phyloP scores from a whole-genome alignment of 2,329 filamentous ascomycete genomes.

The Xylaria hypoxylon region DNA sequence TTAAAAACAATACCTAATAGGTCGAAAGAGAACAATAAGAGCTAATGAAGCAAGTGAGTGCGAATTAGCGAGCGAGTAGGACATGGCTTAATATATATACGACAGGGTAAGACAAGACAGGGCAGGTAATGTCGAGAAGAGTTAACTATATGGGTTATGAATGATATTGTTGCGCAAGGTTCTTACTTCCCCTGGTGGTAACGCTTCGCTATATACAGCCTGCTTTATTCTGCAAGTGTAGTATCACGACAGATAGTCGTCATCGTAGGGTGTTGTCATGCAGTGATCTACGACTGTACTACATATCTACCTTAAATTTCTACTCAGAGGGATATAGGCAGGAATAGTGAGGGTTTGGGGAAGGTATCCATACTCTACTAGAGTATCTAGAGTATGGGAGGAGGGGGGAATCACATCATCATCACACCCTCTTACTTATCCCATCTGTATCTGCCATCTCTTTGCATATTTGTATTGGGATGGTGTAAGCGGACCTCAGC shows the following conservation, averaged over 20 bases:
- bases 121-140: background rate
- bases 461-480: background rate
- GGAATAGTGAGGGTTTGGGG: slow-evolving; percentile 4
- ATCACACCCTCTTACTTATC: background rate
- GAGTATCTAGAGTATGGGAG: too few relatives aligned
- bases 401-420: background rate
- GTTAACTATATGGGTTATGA: too few relatives aligned
- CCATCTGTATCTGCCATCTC: background rate
- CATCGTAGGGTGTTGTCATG: background rate
- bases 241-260: too few relatives aligned
- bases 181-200: too few relatives aligned
- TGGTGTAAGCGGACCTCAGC: background rate
- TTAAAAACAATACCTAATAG: background rate
- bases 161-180: too few relatives aligned
- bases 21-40: background rate
- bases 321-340: background rate
- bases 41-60: background rate
- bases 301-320: background rate
- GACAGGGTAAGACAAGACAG: background rate
- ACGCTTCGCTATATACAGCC: too few relatives aligned
- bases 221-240: too few relatives aligned
- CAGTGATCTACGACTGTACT: background rate
- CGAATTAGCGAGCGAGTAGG: background rate
- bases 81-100: background rate
- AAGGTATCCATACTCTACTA: background rate